Conservation (phyloP, 768 basidiomycete genomes). For the Leccinum pellstonianum region DNA sequence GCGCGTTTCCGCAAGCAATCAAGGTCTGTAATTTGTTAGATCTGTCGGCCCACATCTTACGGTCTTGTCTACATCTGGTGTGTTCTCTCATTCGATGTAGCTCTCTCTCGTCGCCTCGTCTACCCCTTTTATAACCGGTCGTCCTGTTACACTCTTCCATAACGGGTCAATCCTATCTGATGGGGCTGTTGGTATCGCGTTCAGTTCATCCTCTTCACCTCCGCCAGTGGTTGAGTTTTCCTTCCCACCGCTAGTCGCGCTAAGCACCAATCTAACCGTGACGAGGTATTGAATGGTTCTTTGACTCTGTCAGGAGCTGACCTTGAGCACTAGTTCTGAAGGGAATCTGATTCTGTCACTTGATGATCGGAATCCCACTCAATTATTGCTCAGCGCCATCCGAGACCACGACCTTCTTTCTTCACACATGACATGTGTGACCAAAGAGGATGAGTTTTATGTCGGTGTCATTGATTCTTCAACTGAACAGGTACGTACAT, state of each 20-base stretch:
- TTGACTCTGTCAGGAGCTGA: neutral
- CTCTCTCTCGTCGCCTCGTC: constrained; percentile 69
- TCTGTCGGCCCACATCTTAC: neutral
- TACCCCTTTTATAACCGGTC: constrained; percentile 77
- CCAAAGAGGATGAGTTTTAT: constrained; percentile 61
- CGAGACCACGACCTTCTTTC: constrained; percentile 35
- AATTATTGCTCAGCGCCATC: constrained; percentile 56
- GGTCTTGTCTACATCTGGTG: neutral
- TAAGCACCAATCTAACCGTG: constrained; percentile 49
- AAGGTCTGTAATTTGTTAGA: constrained; percentile 41
- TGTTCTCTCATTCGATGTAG: constrained; percentile 32
- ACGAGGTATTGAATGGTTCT: constrained; percentile 44
- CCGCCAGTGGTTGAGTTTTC: constrained; percentile 21
- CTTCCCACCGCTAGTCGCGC: constrained; percentile 40
- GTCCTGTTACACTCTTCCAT: constrained; percentile 67
- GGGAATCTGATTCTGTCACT: constrained; percentile 71
- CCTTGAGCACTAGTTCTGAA: constrained; percentile 42
- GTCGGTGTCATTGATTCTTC: constrained; percentile 40
- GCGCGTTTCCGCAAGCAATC: constrained; percentile 42
- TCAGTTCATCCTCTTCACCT: constrained; percentile 26
- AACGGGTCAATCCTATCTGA: constrained; percentile 52
- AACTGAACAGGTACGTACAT: constrained; percentile 13
- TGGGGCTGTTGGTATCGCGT: constrained; percentile 70
- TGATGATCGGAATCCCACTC: constrained; percentile 57
- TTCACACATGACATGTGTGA: constrained; percentile 19